phyloP scores from a whole-genome alignment of 768 basidiomycete species.

The Panellus pusillus region DNA sequence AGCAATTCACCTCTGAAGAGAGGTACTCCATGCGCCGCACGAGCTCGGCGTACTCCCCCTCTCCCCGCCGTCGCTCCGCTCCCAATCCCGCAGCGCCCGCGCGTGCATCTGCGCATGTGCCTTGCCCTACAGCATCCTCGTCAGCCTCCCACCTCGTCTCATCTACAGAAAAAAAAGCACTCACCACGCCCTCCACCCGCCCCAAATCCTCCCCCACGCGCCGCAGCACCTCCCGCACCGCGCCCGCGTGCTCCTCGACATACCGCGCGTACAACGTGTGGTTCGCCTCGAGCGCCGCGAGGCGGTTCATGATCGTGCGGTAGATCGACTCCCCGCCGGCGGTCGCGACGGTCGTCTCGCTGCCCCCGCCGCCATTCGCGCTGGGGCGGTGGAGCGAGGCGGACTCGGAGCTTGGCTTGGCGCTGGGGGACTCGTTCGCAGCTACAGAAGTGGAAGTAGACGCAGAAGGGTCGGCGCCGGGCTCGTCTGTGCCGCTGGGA shows the following conservation, averaged over 20 bases:
- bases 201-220: slow-evolving; percentile 79
- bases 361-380: background rate
- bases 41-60: slow-evolving; percentile 70
- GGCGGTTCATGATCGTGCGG: slow-evolving; percentile 92
- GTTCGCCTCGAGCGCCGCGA: slow-evolving; percentile 82
- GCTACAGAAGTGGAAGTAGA: too few species aligned
- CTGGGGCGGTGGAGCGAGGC: background rate
- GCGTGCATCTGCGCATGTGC: slow-evolving; percentile 69
- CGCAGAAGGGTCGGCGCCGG: too few species aligned
- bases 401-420: too few species aligned
- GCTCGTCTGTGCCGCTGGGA: too few species aligned
- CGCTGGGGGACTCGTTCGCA: too few species aligned
- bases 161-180: slow-evolving; percentile 26
- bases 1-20: slow-evolving; percentile 68
- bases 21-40: slow-evolving; percentile 71
- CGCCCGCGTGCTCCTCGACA: slow-evolving; percentile 84
- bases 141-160: background rate
- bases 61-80: slow-evolving; percentile 65
- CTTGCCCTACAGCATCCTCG: slow-evolving; percentile 47
- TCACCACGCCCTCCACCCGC: slow-evolving; percentile 70
- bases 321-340: slow-evolving; percentile 88
- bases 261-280: slow-evolving; percentile 75
- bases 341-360: slow-evolving; percentile 20
- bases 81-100: slow-evolving; percentile 65
- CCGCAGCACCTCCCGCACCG: slow-evolving; percentile 71